These are phyloP conservation scores for Oryza meyeriana DNA, from an alignment of 176 grass and related monocot genomes.

Conservation along the genomic window DNA sequence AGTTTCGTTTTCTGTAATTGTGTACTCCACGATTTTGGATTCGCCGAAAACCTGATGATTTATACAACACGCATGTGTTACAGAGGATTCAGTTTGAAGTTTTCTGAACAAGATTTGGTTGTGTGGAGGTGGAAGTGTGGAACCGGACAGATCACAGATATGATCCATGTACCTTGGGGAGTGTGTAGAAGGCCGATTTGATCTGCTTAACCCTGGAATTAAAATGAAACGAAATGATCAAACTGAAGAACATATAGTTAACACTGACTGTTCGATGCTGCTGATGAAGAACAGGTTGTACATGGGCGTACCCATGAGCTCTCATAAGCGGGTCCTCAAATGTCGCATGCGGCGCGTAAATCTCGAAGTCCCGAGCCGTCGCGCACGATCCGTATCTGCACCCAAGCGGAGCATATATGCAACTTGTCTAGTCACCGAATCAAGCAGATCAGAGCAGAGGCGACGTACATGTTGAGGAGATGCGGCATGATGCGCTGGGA, in stretches of 20 bases:
- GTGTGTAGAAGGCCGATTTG: slow-evolving; percentile 41
- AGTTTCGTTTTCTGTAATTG: not conserved
- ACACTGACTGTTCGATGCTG: not conserved
- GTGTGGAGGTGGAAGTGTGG: not conserved
- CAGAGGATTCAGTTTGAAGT: not conserved
- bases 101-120: not conserved
- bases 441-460: not conserved
- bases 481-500: slow-evolving; percentile 40
- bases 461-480: slow-evolving; percentile 39
- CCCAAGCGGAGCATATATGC: not conserved
- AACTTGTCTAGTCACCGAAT: not conserved
- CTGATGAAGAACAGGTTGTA: not conserved
- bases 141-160: not conserved
- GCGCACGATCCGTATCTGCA: slow-evolving; percentile 38
- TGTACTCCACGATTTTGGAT: slow-evolving; percentile 35
- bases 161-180: slow-evolving; percentile 31
- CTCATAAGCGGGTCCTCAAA: slow-evolving; percentile 52
- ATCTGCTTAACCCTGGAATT: slow-evolving; percentile 39
- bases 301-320: slow-evolving; percentile 45
- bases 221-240: not conserved
- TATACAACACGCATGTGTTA: not conserved
- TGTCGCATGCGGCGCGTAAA: slow-evolving; percentile 22
- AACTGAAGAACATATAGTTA: no score
- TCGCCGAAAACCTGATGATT: slow-evolving; percentile 9
- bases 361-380: slow-evolving; percentile 41